Evolutionary conservation across 106 monocot genomes (phyloP).

Genomic region (Phalaenopsis equestris): DNA sequence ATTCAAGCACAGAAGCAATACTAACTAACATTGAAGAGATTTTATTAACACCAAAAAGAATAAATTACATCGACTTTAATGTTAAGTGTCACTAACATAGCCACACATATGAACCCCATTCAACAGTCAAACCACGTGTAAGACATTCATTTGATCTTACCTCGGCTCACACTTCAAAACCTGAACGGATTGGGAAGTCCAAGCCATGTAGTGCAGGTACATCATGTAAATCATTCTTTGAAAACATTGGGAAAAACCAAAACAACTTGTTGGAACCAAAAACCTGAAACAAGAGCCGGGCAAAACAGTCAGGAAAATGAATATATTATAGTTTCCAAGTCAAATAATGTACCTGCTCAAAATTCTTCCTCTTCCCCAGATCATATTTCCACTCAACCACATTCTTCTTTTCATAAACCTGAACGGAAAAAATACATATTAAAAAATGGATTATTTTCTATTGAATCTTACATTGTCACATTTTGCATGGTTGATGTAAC

Average conservation of each 20-base stretch:
- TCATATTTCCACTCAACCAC: constrained; percentile 66
- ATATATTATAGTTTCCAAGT: background rate
- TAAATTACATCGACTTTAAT: background rate
- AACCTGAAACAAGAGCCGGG: constrained; percentile 29
- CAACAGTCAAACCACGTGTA: background rate
- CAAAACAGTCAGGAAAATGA: background rate
- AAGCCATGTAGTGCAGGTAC: constrained; percentile 59
- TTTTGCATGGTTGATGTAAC: background rate
- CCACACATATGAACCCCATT: background rate
- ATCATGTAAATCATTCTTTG: constrained; percentile 49
- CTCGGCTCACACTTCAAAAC: constrained; percentile 20
- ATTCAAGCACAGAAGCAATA: background rate
- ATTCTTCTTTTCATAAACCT: constrained; percentile 77
- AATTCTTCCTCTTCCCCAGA: constrained; percentile 62
- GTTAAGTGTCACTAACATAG: background rate
- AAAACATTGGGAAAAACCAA: constrained; percentile 74
- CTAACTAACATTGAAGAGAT: background rate
- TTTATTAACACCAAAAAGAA: background rate
- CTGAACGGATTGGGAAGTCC: constrained; percentile 59
- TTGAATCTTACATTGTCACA: background rate
- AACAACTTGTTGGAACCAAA: constrained; percentile 71
- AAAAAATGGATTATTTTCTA: background rate
- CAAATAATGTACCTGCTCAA: constrained; percentile 54
- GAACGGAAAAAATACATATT: background rate
- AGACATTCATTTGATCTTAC: background rate